Percentiles rank a stretch among this genome's conserved stretches.
Evolutionary conservation across 2,329 filamentous ascomycete species (phyloP).

Genomic region (Parasarocladium wereldwijsianum): DNA sequence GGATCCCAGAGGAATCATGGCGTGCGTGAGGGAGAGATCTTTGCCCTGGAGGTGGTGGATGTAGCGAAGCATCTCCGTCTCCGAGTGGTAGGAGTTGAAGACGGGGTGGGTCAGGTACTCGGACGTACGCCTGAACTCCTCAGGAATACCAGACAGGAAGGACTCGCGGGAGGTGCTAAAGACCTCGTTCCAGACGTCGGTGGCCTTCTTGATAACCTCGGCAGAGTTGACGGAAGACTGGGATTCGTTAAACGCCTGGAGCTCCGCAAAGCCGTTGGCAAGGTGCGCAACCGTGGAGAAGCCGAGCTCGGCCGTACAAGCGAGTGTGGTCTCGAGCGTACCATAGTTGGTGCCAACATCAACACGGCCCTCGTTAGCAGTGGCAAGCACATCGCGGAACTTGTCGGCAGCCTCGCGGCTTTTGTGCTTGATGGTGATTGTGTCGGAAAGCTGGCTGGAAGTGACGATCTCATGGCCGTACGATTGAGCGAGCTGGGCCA

Average conservation of each 20-base stretch:
- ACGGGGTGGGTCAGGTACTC: constrained; percentile 76
- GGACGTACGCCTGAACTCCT: constrained; percentile 53
- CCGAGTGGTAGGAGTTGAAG: constrained; percentile 89
- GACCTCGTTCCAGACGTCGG: constrained; percentile 25
- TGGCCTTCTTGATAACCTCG: constrained; percentile 12
- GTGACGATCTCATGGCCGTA: constrained; percentile 45
- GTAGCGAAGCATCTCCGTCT: constrained; percentile 87
- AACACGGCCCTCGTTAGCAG: background rate
- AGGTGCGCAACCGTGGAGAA: background rate
- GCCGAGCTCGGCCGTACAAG: background rate
- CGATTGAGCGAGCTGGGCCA: constrained; percentile 28
- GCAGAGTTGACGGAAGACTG: no score
- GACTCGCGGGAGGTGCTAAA: constrained; percentile 20
- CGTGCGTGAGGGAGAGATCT: constrained; percentile 85
- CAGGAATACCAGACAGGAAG: constrained; percentile 28
- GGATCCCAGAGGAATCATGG: constrained; percentile 93
- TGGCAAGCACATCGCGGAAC: background rate
- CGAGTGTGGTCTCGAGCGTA: background rate
- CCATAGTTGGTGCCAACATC: background rate
- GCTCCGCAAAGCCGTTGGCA: no score
- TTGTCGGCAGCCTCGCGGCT: constrained; percentile 13
- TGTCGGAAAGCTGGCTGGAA: constrained; percentile 66
- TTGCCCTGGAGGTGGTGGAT: constrained; percentile 89
- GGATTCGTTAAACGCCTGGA: no score
- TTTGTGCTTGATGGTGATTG: constrained; percentile 46